Evolutionary conservation across 2,329 filamentous ascomycete species (phyloP).

Genomic region (Ascochyta clinopodiicola): DNA sequence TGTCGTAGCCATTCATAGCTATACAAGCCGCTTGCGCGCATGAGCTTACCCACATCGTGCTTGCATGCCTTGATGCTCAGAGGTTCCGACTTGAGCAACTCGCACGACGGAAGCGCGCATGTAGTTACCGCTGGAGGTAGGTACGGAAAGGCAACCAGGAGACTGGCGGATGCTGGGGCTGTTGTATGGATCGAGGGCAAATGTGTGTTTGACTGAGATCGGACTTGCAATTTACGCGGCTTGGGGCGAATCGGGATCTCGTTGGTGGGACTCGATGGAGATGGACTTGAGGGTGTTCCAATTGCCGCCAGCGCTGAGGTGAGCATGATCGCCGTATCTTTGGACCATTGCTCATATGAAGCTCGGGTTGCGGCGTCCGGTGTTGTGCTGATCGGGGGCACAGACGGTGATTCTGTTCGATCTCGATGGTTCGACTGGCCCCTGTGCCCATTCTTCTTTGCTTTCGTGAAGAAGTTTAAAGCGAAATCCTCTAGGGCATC

Average conservation of each 20-base stretch:
- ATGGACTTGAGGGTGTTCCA: conserved; percentile 9
- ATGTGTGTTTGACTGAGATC: conserved; percentile 42
- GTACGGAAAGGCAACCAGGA: conserved; percentile 41
- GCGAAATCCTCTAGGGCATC: conserved; percentile 42
- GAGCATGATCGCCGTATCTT: conserved; percentile 33
- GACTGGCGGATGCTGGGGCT: conserved; percentile 38
- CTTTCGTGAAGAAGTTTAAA: conserved; percentile 37
- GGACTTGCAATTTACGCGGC: conserved; percentile 37
- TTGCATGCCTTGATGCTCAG: conserved; percentile 40
- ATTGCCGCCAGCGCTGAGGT: conserved; percentile 36
- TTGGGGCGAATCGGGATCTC: conserved; percentile 14
- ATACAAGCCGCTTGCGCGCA: conserved; percentile 43
- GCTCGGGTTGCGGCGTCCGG: conserved; percentile 32
- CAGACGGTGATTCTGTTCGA: neutral
- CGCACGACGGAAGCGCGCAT: conserved; percentile 34
- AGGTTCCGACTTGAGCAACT: conserved; percentile 30
- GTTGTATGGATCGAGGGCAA: conserved; percentile 40
- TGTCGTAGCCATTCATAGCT: conserved; percentile 46
- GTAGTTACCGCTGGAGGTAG: conserved; percentile 31
- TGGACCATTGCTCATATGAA: conserved; percentile 42
- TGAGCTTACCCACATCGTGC: conserved; percentile 42
- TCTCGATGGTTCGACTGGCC: neutral
- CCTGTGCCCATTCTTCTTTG: conserved; percentile 8
- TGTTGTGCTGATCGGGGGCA: conserved; percentile 6
- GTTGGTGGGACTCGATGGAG: neutral